Conservation (phyloP, 148 eudicot species). For the Arctostaphylos glauca region DNA sequence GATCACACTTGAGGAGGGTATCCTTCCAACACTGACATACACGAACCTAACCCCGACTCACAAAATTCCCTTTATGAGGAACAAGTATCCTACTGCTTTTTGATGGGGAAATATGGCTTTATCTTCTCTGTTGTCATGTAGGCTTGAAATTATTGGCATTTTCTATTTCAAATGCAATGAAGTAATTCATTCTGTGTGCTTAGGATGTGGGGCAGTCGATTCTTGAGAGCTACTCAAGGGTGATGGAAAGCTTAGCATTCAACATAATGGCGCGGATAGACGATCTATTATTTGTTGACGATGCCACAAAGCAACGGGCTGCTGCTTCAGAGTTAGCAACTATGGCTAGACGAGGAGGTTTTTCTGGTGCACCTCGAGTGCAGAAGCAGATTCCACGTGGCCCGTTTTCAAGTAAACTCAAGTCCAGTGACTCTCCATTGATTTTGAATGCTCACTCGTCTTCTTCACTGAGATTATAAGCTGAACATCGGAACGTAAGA, state of each 20-base stretch:
- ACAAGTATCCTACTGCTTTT: not conserved
- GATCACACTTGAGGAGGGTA: no score
- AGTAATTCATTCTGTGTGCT: not conserved
- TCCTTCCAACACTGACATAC: no score
- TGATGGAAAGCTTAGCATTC: slow-evolving; percentile 49
- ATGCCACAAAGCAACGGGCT: slow-evolving; percentile 33
- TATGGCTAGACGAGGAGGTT: slow-evolving; percentile 12
- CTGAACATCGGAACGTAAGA: no score
- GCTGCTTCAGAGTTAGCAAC: slow-evolving; percentile 18
- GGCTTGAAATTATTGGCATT: not conserved
- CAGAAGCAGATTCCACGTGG: slow-evolving; percentile 2
- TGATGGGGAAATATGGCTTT: not conserved
- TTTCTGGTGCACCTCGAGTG: slow-evolving; percentile 6
- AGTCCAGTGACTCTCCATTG: slow-evolving; percentile 3
- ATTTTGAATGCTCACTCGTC: no score
- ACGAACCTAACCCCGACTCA: no score
- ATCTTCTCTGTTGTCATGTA: not conserved
- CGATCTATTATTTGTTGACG: slow-evolving; percentile 30
- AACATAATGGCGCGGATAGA: slow-evolving; percentile 47
- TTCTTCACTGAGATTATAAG: no score
- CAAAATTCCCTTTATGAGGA: not conserved
- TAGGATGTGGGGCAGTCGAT: slow-evolving; percentile 55
- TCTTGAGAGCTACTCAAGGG: slow-evolving; percentile 55
- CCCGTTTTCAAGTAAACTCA: slow-evolving; percentile 6
- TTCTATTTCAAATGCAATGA: not conserved